Evolutionary conservation across 371 early-diverging fungal species (phyloP).

Genomic region (Mucor irregularis): DNA sequence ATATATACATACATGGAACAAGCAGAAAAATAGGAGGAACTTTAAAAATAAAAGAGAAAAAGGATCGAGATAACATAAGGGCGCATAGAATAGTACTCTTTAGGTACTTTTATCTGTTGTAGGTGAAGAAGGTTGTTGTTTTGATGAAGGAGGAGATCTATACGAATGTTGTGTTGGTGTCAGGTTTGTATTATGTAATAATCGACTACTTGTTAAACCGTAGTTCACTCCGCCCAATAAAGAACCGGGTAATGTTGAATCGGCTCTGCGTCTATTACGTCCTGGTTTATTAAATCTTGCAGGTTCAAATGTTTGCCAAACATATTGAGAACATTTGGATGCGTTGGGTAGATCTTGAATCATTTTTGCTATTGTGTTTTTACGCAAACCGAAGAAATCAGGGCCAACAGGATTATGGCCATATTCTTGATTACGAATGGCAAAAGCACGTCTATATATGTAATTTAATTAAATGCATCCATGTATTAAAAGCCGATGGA

Average conservation of each 20-base stretch:
- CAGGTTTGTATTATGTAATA: conserved; percentile 18
- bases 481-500: background rate
- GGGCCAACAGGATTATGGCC: conserved; percentile 88
- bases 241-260: conserved; percentile 31
- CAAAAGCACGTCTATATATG: conserved; percentile 45
- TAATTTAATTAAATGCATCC: background rate
- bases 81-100: no score
- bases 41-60: background rate
- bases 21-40: background rate
- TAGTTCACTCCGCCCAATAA: conserved; percentile 46
- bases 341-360: conserved; percentile 89
- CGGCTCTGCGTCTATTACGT: conserved; percentile 41
- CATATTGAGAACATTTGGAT: conserved; percentile 74
- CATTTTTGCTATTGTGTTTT: conserved; percentile 86
- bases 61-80: background rate
- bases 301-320: conserved; percentile 68
- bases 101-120: no score
- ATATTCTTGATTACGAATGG: conserved; percentile 78
- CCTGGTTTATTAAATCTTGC: conserved; percentile 50
- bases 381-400: conserved; percentile 89
- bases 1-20: no score
- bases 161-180: conserved; percentile 17
- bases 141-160: no score
- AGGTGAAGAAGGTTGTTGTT: conserved; percentile 2
- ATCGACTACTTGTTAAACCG: conserved; percentile 36